A percentile compares a stretch with the other conserved stretches of the same genome.
These are phyloP conservation scores for Salix koriyanagi DNA, from an alignment of 345 rosid species.

Conservation along the genomic window DNA sequence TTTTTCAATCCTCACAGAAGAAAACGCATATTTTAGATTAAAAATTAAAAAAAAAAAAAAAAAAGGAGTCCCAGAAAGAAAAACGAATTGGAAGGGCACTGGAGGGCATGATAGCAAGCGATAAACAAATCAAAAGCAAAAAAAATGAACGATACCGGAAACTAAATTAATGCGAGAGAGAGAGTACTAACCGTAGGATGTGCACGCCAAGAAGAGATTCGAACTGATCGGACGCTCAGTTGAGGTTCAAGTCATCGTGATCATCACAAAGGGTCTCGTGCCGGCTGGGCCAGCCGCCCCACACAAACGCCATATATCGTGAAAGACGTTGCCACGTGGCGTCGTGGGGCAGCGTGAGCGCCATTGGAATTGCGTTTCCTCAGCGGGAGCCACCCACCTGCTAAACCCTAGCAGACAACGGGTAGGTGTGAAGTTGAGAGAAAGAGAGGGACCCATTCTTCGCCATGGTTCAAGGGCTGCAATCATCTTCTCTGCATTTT, in stretches of 20 bases:
- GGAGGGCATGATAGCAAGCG: too few relatives aligned
- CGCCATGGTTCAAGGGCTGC: not conserved
- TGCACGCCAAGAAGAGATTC: conserved; percentile 26
- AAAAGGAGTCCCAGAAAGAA: too few relatives aligned
- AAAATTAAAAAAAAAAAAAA: too few relatives aligned
- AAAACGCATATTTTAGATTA: not conserved
- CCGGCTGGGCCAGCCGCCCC: conserved; percentile 28
- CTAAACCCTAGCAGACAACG: not conserved
- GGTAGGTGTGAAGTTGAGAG: not conserved
- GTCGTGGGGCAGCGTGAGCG: not conserved
- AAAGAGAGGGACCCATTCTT: not conserved
- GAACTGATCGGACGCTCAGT: not conserved
- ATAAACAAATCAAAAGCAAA: not conserved
- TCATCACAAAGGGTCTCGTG: conserved; percentile 28
- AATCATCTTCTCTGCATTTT: not conserved
- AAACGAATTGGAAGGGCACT: too few relatives aligned
- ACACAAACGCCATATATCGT: not conserved
- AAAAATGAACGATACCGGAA: not conserved
- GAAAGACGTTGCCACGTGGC: not conserved
- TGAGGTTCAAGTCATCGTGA: conserved; percentile 15
- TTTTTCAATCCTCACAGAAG: not conserved
- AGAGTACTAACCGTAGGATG: conserved; percentile 15
- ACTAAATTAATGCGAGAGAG: not conserved
- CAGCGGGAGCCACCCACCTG: not conserved
- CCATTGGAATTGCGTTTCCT: not conserved